phyloP scores from a whole-genome alignment of 2,329 filamentous ascomycete genomes.

The Tolypocladium capitatum region DNA sequence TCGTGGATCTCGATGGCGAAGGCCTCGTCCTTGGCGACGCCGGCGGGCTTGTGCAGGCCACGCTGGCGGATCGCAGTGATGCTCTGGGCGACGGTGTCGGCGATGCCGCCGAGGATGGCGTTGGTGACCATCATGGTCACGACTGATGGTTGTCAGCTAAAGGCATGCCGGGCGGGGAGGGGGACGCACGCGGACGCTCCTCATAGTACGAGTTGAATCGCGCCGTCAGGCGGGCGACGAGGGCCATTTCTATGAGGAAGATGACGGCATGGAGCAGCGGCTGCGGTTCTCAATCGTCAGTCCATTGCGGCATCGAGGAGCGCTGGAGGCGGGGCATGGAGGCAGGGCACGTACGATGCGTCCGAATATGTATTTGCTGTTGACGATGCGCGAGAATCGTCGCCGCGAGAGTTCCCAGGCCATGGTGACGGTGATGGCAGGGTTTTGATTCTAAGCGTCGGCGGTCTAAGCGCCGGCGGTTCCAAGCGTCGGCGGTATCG shows the following conservation, averaged over 20 bases:
- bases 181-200: slow-evolving; percentile 59
- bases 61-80: slow-evolving; percentile 71
- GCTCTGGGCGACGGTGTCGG: slow-evolving; percentile 89
- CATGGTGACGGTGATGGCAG: slow-evolving; percentile 23
- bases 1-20: slow-evolving; percentile 83
- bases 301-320: too few species aligned
- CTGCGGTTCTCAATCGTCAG: slow-evolving; percentile 30
- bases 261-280: slow-evolving; percentile 77
- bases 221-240: slow-evolving; percentile 67
- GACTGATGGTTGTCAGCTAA: slow-evolving; percentile 37
- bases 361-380: slow-evolving; percentile 55
- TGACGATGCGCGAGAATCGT: slow-evolving; percentile 51
- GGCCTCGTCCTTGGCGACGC: slow-evolving; percentile 50
- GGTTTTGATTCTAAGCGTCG: background rate
- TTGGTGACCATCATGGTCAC: slow-evolving; percentile 99
- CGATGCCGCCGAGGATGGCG: slow-evolving; percentile 85
- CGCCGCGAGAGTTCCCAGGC: slow-evolving; percentile 45
- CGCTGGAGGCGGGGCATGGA: too few species aligned
- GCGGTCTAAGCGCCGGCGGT: background rate
- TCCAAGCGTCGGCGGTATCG: background rate
- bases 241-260: slow-evolving; percentile 77
- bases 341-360: slow-evolving; percentile 50
- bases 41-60: slow-evolving; percentile 48
- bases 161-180: background rate
- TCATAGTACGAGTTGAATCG: slow-evolving; percentile 94